Evolutionary conservation across 2,329 filamentous ascomycete genomes (phyloP).

Genomic region (Penicillium psychrosexuale): DNA sequence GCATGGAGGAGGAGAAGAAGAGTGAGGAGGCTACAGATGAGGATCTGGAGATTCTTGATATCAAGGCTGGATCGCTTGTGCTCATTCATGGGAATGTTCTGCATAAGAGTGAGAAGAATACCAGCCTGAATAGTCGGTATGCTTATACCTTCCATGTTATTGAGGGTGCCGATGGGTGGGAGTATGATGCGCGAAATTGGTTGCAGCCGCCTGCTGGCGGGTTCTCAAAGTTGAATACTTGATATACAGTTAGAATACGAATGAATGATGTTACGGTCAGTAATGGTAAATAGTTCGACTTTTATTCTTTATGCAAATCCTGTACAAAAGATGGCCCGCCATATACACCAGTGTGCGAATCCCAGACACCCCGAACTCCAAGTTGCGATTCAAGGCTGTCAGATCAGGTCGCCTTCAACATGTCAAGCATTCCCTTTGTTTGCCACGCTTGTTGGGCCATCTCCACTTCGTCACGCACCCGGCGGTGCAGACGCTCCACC

Average conservation of each 20-base stretch:
- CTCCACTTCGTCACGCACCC: conserved; percentile 75
- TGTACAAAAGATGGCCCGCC: conserved; percentile 29
- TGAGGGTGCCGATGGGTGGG: conserved; percentile 64
- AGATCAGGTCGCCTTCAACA: conserved; percentile 49
- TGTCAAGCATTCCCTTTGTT: conserved; percentile 84
- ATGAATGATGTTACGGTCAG: conserved; percentile 2
- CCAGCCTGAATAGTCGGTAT: conserved; percentile 78
- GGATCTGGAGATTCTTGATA: conserved; percentile 74
- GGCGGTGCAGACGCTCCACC: conserved; percentile 65
- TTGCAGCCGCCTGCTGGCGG: conserved; percentile 75
- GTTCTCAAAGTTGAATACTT: conserved; percentile 64
- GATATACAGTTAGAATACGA: background rate
- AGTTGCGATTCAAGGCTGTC: conserved; percentile 12
- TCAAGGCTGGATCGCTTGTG: conserved; percentile 86
- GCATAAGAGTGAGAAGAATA: conserved; percentile 95
- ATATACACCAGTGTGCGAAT: conserved; percentile 23
- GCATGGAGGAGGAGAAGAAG: conserved; percentile 45
- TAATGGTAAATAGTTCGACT: conserved; percentile 15
- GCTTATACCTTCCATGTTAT: conserved; percentile 99
- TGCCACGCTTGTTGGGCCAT: conserved; percentile 77
- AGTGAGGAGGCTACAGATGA: conserved; percentile 31
- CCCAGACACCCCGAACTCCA: conserved; percentile 23
- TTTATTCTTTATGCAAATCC: conserved; percentile 25
- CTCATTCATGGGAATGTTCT: conserved; percentile 93
- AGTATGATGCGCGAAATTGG: conserved; percentile 89